A percentile compares a stretch with the other conserved stretches of the same genome.
These are phyloP conservation scores for Termitomyces sp. DNA, from an alignment of 768 basidiomycete species.

Conservation along the genomic window DNA sequence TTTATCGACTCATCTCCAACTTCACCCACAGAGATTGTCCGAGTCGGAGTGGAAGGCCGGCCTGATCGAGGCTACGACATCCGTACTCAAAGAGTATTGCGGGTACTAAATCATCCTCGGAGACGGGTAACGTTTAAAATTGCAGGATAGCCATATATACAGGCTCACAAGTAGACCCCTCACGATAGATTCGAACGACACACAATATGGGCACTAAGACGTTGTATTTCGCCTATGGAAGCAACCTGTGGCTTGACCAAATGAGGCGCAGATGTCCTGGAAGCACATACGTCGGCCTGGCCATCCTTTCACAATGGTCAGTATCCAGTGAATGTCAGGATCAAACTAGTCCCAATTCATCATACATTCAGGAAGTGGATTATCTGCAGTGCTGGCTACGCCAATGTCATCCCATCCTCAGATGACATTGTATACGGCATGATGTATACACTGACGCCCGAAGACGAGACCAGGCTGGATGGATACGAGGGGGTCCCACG, in stretches of 20 bases:
- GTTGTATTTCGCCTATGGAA: slow-evolving; percentile 48
- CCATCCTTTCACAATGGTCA: slow-evolving; percentile 37
- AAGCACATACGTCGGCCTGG: slow-evolving; percentile 37
- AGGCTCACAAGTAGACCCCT: background rate
- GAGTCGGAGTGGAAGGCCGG: too few species aligned
- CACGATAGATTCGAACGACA: background rate
- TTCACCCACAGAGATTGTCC: too few species aligned
- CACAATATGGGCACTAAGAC: slow-evolving; percentile 2
- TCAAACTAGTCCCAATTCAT: background rate
- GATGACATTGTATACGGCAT: slow-evolving; percentile 27
- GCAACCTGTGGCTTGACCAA: slow-evolving; percentile 47
- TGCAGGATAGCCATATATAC: too few species aligned
- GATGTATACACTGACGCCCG: slow-evolving; percentile 33
- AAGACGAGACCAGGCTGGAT: slow-evolving; percentile 41
- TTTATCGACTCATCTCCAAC: too few species aligned
- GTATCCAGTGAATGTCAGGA: slow-evolving; percentile 4
- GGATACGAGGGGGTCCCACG: slow-evolving; percentile 36
- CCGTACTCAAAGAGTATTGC: too few species aligned
- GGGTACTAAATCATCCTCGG: too few species aligned
- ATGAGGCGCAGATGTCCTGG: slow-evolving; percentile 47
- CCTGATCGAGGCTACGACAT: too few species aligned
- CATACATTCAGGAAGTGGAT: slow-evolving; percentile 43
- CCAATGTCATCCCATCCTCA: slow-evolving; percentile 38
- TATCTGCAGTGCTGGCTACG: slow-evolving; percentile 40
- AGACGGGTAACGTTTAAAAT: too few species aligned